Evolutionary conservation across 306 rosid genomes (phyloP), one percentile per base, ranked within the genome.

Genomic region (Prosopis cineraria): DNA sequence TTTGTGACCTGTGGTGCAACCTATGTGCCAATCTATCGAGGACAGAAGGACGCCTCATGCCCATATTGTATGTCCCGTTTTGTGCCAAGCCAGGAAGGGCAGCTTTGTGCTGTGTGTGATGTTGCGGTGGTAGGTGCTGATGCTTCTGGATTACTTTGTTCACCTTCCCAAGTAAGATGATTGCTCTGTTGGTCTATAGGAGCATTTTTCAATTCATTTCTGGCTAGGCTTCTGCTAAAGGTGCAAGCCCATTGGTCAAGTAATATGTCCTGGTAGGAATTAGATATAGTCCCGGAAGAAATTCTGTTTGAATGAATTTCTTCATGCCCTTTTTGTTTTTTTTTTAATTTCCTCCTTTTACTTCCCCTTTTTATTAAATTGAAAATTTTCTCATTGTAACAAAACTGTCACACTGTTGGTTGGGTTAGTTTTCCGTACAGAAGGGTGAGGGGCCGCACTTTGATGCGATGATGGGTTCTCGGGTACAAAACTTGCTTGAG

Each of bases 1-100:
- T 94, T 94, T 85, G 97, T 94, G 70, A 70, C 77, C 75, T 94
- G 98, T 67, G 98, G 98, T 9, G 91, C 94, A 24, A 91, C 98
- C 30, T 89, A 91, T 60, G 89, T 90, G 64, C 98, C 97, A 8
- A 91, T 94, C 69, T 94, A 94, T 72, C 89, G 96, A 30, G 98
- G 97, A 64, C 97, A 94, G 80, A 94, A 88, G 85, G 98, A 94
- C 40, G 85, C 81, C 9, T 84, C 91, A 53, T 94, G 98, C 89
- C 94, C 98, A 0, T 94, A 85, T 39, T 94, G 98, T 72, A 91
- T 85, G 80, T 82, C 98, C 33, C 92, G 97, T 70, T 91, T 94
- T 83, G 97, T 94, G 76, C 90, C 90, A 58, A 75, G 77, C 80
- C 94, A 91, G 79, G 96, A 89, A 79, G 98, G 96, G 59, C 82